Evolutionary conservation across 768 basidiomycete genomes (phyloP), one percentile per base, ranked within the genome.

Genomic region (Kwoniella sp.): DNA sequence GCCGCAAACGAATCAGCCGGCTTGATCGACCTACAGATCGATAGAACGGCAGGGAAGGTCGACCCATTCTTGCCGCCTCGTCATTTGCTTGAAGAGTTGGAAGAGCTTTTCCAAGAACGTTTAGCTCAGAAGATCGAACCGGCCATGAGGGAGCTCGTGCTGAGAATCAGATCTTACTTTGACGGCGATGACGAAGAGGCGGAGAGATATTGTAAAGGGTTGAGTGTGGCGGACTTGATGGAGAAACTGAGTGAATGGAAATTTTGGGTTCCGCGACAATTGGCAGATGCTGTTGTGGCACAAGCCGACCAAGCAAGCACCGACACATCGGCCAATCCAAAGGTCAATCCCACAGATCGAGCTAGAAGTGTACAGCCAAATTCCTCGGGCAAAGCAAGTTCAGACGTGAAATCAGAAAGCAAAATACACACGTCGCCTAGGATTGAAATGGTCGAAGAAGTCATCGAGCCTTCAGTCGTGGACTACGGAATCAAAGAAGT

Each of bases 1-100:
- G 55, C 57, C 24, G 21, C 19, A 13, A 1, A 47, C 2, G 49
- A 53, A 22, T 29, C 21, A 6, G 46, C 7, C 24, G 56, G 63
- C 15, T 9, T 46, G 26, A 46, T 56, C n/a, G 30, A 46, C 24
- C 19, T 55, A 5, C 21, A 30, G 4, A 19, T 49, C 37, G 25
- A 48, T 47, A 24, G 33, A 13, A 10, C 26, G 5, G 36, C 29
- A 15, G 17, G 24, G 2, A 21, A 13, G 22, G 26, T 6, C 2
- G 40, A 44, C 40, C 40, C 40, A 3, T 44, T 44, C 40, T 22
- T 67, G 33, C 60, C 65, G 10, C 65, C 60, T 8, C 3, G 30
- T 2, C 8, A 21, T 12, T 29, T 67, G 10, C 44, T 67, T 12
- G 10, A 30, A 6, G 24, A 46, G 5, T 27, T 67, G 25, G 65